These are phyloP conservation scores for Curvularia lunata DNA, from an alignment of 2,329 filamentous ascomycete species.

Conservation along the genomic window DNA sequence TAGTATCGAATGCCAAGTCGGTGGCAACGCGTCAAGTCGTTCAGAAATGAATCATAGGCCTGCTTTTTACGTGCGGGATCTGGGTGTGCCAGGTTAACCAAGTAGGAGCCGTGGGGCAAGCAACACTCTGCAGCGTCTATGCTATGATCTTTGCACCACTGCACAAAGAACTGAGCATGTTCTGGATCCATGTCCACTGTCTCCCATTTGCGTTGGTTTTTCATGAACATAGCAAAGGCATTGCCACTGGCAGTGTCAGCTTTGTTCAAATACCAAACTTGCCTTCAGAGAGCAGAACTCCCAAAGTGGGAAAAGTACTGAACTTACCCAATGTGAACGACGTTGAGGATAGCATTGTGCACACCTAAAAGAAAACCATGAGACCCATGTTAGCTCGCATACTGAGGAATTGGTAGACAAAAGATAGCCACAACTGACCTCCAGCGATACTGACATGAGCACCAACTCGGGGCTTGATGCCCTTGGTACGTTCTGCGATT, in stretches of 20 bases:
- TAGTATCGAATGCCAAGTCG: slow-evolving; percentile 87
- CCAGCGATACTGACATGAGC: slow-evolving; percentile 91
- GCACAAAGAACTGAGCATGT: slow-evolving; percentile 71
- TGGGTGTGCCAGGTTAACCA: slow-evolving; percentile 91
- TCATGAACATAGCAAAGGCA: slow-evolving; percentile 92
- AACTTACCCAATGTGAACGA: slow-evolving; percentile 71
- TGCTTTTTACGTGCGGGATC: slow-evolving; percentile 81
- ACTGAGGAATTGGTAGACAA: neutral
- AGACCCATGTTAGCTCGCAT: slow-evolving; percentile 25
- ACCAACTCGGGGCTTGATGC: slow-evolving; percentile 82
- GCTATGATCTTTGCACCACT: slow-evolving; percentile 68
- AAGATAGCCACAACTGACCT: slow-evolving; percentile 60
- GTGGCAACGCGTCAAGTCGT: slow-evolving; percentile 87
- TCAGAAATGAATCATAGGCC: slow-evolving; percentile 83
- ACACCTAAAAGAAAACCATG: slow-evolving; percentile 65
- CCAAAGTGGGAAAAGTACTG: neutral
- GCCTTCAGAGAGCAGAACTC: neutral
- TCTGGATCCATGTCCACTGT: slow-evolving; percentile 77
- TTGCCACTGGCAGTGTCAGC: slow-evolving; percentile 68
- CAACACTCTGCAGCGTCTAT: slow-evolving; percentile 76
- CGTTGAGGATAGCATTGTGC: slow-evolving; percentile 83
- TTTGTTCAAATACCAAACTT: neutral
- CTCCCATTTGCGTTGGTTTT: slow-evolving; percentile 94
- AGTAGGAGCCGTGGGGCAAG: slow-evolving; percentile 94
- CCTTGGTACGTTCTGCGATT: slow-evolving; percentile 71